Base-by-base conservation (phyloP, 2,329 filamentous ascomycete species). In the Penicillium sp. region DNA sequence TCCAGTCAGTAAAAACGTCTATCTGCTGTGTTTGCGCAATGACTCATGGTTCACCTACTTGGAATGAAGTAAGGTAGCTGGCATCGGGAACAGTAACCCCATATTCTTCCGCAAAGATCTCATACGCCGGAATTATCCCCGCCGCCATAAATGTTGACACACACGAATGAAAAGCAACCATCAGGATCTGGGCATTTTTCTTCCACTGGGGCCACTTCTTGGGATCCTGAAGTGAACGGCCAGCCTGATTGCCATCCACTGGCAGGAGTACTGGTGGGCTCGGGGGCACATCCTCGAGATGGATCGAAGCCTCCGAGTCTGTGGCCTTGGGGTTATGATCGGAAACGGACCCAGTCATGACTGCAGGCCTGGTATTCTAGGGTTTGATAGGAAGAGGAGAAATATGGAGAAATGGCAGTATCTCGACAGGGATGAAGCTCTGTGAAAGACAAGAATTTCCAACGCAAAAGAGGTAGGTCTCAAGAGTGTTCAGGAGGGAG, bases 131-230 rank as follows among this genome's bases (percentile, higher is more conserved):
- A 59, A 84, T 82, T 58, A 86, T 83, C 3, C 78, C 74, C 0
- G 82, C 77, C 1, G 83, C 82, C 6, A 77, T 82, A 59, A 85
- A 84, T 1, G 81, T 82, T 35, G 78, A 76, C 79, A 85, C 85
- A 71, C 81, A 81, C 37, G 82, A 81, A 59, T 85, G 82, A 62
- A 83, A 83, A 2, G 82, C 80, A 10, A 86, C 81, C 58, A 85
- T 77, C 10, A 80, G 54, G 2, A 86, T 74, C 59, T 85, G 83
- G 51, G 74, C 58, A 16, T 79, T 70, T 75, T 84, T 71, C 61
- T 70, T 71, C 67, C 65, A 66, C 39, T 35, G 35, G 0, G 67
- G 62, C 67, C 66, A 70, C 22, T 67, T 69, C 1, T 47, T 61
- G 4, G 69, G 69, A 16, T 70, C 62, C 1, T 61, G 54, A 11